Evolutionary conservation across 257 asterid species (phyloP).

Genomic region (Nicotiana tabacum): DNA sequence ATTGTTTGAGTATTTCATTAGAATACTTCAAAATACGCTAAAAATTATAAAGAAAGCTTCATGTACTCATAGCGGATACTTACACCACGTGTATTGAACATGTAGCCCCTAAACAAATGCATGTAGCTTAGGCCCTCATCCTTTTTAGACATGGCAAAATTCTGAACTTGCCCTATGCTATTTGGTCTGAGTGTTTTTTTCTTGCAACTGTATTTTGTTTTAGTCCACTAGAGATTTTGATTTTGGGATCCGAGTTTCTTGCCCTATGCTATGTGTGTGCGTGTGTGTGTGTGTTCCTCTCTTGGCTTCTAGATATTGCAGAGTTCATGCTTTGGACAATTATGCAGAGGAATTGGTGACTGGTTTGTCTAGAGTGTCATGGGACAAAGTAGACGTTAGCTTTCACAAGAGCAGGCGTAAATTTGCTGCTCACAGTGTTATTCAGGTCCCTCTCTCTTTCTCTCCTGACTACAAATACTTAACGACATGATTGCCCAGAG

Average conservation of each 20-base stretch:
- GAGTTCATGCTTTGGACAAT: not conserved
- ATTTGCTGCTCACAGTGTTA: slow-evolving; percentile 87
- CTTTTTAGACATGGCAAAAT: not conserved
- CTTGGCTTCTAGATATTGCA: not conserved
- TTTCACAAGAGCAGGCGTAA: slow-evolving; percentile 73
- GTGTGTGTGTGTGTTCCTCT: not conserved
- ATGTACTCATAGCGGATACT: not conserved
- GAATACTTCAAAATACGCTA: not conserved
- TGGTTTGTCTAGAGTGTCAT: slow-evolving; percentile 71
- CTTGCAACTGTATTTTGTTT: not conserved
- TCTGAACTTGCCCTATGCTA: not conserved
- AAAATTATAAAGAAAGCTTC: not conserved
- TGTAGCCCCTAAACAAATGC: not conserved
- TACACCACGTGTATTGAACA: not conserved
- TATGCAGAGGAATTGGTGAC: slow-evolving; percentile 69
- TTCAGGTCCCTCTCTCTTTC: slow-evolving; percentile 58
- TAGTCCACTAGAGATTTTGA: not conserved
- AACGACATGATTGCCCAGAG: not conserved
- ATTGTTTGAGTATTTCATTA: not conserved
- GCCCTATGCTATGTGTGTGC: not conserved
- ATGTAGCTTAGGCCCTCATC: not conserved
- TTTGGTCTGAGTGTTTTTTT: not conserved
- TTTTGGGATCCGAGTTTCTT: not conserved
- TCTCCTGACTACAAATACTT: not conserved
- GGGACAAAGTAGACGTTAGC: slow-evolving; percentile 99